Base-by-base conservation (phyloP, 129 eudicot species). In the Tagetes patula region DNA sequence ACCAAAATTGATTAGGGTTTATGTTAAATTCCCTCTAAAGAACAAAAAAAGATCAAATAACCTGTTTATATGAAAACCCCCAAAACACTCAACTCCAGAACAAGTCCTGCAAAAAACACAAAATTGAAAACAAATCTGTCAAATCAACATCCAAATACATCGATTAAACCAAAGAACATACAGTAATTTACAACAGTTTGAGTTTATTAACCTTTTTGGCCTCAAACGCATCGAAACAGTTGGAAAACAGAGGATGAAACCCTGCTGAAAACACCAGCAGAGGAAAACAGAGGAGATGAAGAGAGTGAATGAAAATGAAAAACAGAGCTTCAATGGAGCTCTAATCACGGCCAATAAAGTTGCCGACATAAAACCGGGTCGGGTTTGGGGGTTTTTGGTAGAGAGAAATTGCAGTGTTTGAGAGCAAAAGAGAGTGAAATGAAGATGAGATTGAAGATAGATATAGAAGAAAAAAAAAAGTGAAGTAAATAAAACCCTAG, bases 221-320 rank as follows among this genome's bases (percentile, higher is more conserved):
- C 98, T 93, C 96, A 93, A 93, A 87, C 92, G 96, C 98, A 93
- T 93, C 92, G 98, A 89, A 85, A 81, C 85, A 59, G 90, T 58
- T 55, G 93, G 81, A 65, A 71, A 80, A 73, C 38, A 60, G 76
- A 69, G 72, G 33, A 31, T 58, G 52, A 67, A 20, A 36, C 85
- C 79, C 91, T 86, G 97, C 93, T 88, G 91, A 34, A 13, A 6
- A 2, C 2, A 72, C 79, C 85, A 87, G 87, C 95, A 93, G 89
- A 84, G 81, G 56, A 40, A 40, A 47, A 81, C 42, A 73, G 64
- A 69, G 65, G 42, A 14, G 63, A 64, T 52, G 48, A 43, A 43
- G 10, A 43, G 8, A 43, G 6, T 10, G 8, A 43, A 6, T 10
- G 78, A 75, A 43, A 43, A 6, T 10, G 78, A 75, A 82, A 84